Conservation (phyloP, 2,329 filamentous ascomycete genomes). For the Sporothrix variecibatus region DNA sequence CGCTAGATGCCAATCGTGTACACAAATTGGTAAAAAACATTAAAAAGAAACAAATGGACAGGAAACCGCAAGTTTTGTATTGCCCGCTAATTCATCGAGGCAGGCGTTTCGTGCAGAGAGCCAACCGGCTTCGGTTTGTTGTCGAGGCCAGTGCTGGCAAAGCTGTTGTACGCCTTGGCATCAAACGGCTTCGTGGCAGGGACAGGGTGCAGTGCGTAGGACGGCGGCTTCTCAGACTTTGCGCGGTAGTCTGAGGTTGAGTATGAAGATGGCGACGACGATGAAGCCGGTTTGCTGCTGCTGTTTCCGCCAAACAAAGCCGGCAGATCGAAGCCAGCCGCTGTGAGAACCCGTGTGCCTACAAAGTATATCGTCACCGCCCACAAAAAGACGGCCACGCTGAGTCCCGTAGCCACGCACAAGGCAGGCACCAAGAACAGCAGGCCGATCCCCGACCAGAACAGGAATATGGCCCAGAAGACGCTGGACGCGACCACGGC, state of each 20-base stretch:
- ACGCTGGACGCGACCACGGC: constrained; percentile 26
- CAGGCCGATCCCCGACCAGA: constrained; percentile 30
- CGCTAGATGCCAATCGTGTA: neutral
- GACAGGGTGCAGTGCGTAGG: neutral
- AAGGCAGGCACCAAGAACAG: constrained; percentile 30
- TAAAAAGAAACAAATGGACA: neutral
- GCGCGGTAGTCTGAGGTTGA: neutral
- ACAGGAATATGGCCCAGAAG: constrained; percentile 29
- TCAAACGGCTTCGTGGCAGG: neutral
- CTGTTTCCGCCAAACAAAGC: neutral
- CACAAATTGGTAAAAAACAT: neutral
- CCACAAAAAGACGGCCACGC: constrained; percentile 26
- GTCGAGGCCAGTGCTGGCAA: neutral
- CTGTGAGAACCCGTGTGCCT: constrained; percentile 10
- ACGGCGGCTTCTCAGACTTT: neutral
- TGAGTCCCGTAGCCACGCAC: constrained; percentile 25
- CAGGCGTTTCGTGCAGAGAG: neutral
- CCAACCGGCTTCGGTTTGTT: neutral
- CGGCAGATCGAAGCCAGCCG: constrained; percentile 20
- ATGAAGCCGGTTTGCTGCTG: neutral
- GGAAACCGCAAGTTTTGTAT: neutral
- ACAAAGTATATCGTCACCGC: constrained; percentile 22
- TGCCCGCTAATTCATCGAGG: neutral
- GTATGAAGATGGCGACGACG: neutral
- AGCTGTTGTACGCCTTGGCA: neutral